Evolutionary conservation across 2,329 filamentous ascomycete genomes (phyloP).

Genomic region (Aspergillus sp.): DNA sequence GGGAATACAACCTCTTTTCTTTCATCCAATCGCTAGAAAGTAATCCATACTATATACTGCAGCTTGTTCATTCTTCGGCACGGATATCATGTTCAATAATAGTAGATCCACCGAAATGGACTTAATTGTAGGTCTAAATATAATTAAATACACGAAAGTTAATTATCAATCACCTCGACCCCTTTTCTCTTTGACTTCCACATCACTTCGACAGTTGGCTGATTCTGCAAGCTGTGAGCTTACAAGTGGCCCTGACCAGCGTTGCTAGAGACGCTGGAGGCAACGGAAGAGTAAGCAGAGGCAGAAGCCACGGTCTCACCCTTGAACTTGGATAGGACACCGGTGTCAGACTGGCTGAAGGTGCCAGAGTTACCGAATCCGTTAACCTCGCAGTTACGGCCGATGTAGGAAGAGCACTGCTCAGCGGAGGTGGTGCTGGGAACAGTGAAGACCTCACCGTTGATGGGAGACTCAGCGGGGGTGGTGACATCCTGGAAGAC

Average conservation of each 20-base stretch:
- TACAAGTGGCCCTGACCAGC: conserved; percentile 47
- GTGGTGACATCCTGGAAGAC: conserved; percentile 52
- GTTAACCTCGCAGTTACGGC: conserved; percentile 50
- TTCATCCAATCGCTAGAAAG: no score
- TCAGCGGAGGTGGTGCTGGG: conserved; percentile 31
- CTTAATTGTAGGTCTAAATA: no score
- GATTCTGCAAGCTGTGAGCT: not conserved
- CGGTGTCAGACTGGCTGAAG: conserved; percentile 39
- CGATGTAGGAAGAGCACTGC: conserved; percentile 43
- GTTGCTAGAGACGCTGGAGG: conserved; percentile 32
- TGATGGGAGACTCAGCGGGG: conserved; percentile 33
- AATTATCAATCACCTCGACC: no score
- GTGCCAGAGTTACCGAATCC: conserved; percentile 35
- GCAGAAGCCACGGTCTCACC: conserved; percentile 51
- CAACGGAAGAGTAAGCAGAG: conserved; percentile 27
- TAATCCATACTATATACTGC: no score
- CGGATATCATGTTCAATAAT: no score
- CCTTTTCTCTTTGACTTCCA: no score
- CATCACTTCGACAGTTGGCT: no score
- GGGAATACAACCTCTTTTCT: no score
- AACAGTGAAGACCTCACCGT: conserved; percentile 37
- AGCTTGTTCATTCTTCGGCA: no score
- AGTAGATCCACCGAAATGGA: no score
- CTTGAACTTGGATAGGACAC: conserved; percentile 48
- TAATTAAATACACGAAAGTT: no score